Percentiles rank a stretch among this genome's conserved stretches.
phyloP scores from a whole-genome alignment of 2,329 filamentous ascomycete species.

The Lecanoromycetidae sp. region DNA sequence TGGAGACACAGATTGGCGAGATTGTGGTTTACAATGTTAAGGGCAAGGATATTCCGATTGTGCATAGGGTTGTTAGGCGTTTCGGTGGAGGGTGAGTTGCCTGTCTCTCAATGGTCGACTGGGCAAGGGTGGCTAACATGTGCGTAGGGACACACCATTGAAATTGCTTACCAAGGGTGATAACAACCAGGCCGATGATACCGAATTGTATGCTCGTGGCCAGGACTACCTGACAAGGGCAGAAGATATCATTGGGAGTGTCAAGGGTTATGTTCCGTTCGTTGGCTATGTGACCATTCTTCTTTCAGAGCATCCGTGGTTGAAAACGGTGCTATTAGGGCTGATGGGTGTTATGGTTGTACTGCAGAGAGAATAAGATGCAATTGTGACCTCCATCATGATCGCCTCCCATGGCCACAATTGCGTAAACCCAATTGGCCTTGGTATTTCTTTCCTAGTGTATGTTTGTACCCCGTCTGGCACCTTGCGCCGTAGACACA shows the following conservation, averaged over 20 bases:
- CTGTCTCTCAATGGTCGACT: neutral
- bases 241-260: constrained; percentile 84
- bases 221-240: constrained; percentile 74
- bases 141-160: constrained; percentile 34
- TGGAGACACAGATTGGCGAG: constrained; percentile 56
- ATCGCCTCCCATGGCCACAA: no score
- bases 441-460: no score
- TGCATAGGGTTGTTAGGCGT: constrained; percentile 74
- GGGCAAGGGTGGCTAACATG: neutral
- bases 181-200: constrained; percentile 90
- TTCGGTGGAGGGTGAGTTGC: constrained; percentile 46
- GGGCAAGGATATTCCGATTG: constrained; percentile 94
- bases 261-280: constrained; percentile 82
- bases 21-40: constrained; percentile 73
- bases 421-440: no score
- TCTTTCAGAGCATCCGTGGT: constrained; percentile 87
- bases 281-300: constrained; percentile 96
- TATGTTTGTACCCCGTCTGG: no score
- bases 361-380: constrained; percentile 77
- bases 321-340: constrained; percentile 89
- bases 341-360: constrained; percentile 93
- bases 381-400: no score
- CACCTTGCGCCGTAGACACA: no score
- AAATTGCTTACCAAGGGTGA: constrained; percentile 91
- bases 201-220: constrained; percentile 72